A percentile compares a stretch with the other conserved stretches of the same genome.
phyloP scores from a whole-genome alignment of 2,329 filamentous ascomycete species.

The Sordariomycetes sp. region DNA sequence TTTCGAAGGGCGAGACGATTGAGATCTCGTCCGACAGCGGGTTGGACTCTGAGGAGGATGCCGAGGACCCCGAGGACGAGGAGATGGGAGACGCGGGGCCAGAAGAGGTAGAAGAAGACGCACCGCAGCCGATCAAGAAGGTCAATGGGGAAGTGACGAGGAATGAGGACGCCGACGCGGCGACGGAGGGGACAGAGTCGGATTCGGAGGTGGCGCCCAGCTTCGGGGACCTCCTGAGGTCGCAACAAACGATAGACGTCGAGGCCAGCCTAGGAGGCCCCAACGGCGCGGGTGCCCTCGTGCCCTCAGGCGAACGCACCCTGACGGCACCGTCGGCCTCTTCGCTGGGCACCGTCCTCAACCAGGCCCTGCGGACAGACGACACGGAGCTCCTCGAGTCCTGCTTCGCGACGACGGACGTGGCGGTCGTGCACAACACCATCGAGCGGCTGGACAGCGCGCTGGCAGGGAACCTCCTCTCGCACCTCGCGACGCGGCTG shows the following conservation, averaged over 20 bases:
- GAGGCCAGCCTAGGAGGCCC: conserved; percentile 38
- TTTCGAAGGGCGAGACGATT: conserved; percentile 28
- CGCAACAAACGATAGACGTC: conserved; percentile 68
- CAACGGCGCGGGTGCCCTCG: conserved; percentile 19
- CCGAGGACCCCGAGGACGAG: conserved; percentile 14
- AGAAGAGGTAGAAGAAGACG: not conserved
- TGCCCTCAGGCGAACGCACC: conserved; percentile 21
- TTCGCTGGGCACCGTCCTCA: conserved; percentile 84
- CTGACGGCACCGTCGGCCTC: conserved; percentile 59
- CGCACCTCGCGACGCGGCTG: conserved; percentile 76
- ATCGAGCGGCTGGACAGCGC: conserved; percentile 83
- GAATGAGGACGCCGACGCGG: conserved; percentile 14
- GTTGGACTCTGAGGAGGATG: conserved; percentile 32
- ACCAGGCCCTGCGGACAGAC: conserved; percentile 86
- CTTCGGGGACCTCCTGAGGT: conserved; percentile 77
- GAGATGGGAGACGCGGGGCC: not conserved
- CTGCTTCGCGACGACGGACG: conserved; percentile 73
- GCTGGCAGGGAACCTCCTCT: conserved; percentile 68
- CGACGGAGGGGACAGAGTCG: conserved; percentile 22
- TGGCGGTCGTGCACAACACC: conserved; percentile 70
- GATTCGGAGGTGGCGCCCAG: conserved; percentile 49
- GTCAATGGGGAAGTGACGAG: conserved; percentile 11
- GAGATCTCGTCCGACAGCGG: conserved; percentile 47
- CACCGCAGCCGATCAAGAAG: conserved; percentile 10
- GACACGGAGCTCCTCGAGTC: conserved; percentile 84